Evolutionary conservation across 2,329 filamentous ascomycete species (phyloP).

Genomic region (Amauroascus verrucosus): DNA sequence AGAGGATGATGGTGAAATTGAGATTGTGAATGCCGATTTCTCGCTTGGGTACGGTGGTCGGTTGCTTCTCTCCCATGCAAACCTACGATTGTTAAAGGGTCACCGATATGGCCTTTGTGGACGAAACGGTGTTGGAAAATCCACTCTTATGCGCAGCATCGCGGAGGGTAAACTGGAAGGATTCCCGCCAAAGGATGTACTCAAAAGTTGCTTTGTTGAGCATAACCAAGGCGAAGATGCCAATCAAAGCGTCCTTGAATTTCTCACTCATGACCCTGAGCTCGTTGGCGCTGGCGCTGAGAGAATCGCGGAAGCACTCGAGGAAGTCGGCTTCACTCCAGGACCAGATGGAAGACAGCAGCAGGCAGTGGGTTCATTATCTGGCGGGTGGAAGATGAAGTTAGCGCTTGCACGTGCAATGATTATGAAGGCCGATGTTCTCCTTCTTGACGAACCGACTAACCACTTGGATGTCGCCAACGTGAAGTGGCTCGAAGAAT

Average conservation of each 20-base stretch:
- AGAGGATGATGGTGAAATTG: slow-evolving; percentile 82
- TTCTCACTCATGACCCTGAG: slow-evolving; percentile 78
- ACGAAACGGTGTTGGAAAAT: slow-evolving; percentile 95
- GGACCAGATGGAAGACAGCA: slow-evolving; percentile 82
- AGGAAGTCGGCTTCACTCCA: slow-evolving; percentile 86
- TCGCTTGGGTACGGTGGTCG: slow-evolving; percentile 96
- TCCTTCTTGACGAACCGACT: slow-evolving; percentile 94
- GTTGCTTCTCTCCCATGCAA: slow-evolving; percentile 92
- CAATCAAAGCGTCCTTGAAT: slow-evolving; percentile 89
- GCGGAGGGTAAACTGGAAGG: slow-evolving; percentile 92
- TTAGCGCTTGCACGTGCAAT: slow-evolving; percentile 89
- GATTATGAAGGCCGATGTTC: slow-evolving; percentile 91
- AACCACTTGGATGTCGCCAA: slow-evolving; percentile 97
- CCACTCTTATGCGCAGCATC: slow-evolving; percentile 97
- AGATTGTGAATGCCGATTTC: slow-evolving; percentile 97
- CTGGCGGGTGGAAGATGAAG: slow-evolving; percentile 99
- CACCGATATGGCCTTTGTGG: slow-evolving; percentile 96
- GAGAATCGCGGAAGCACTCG: slow-evolving; percentile 71
- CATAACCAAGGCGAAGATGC: slow-evolving; percentile 98
- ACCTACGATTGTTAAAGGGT: slow-evolving; percentile 85
- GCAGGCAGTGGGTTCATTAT: slow-evolving; percentile 84
- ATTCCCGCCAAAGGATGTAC: slow-evolving; percentile 82
- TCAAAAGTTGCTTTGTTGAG: slow-evolving; percentile 95
- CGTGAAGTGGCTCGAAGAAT: slow-evolving; percentile 90
- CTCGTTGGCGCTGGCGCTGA: slow-evolving; percentile 69